Evolutionary conservation across 1,139 yeast species (phyloP), one percentile per base, ranked within the genome.

Genomic region (Spathaspora sp.): DNA sequence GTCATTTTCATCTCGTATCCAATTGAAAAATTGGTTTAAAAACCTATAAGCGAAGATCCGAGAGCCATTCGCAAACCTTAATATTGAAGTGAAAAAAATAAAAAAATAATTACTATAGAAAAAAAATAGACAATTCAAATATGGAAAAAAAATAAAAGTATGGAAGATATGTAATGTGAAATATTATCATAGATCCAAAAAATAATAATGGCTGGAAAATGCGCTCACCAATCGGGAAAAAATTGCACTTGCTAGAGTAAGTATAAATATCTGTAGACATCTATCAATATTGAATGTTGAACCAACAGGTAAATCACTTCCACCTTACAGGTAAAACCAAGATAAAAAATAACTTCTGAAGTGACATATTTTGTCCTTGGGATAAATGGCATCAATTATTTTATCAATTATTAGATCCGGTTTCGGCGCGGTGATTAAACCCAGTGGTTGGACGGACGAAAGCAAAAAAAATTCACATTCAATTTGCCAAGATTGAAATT

Each of bases 401-500:
- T 17, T 17, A n/a, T n/a, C n/a, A n/a, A n/a, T n/a, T n/a, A n/a
- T n/a, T 15, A 29, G 18, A 29, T 29, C 38, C 38, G 38, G 38
- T 34, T 8, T 34, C 38, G 38, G 38, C 38, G 24, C 24, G 37
- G 20, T 16, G 29, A 26, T 10, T 11, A n/a, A n/a, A n/a, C n/a
- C n/a, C n/a, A n/a, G n/a, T n/a, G n/a, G n/a, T n/a, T n/a, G n/a
- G n/a, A n/a, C n/a, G n/a, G n/a, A n/a, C n/a, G n/a, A n/a, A n/a
- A n/a, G n/a, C n/a, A 34, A 34, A 34, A 33, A 34, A 34, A 34
- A n/a, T n/a, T 34, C 38, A 34, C 38, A 34, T 34, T 34, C 38
- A 34, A 7, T 34, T 34, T 34, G n/a, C n/a, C n/a, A n/a, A n/a
- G n/a, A n/a, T n/a, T 34, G 8, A 17, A 17, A 4, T 13, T 29